A percentile compares a stretch with the other conserved stretches of the same genome.
Evolutionary conservation across 352 stramenopile species (phyloP).

Genomic region (Phytopythium boreale): DNA sequence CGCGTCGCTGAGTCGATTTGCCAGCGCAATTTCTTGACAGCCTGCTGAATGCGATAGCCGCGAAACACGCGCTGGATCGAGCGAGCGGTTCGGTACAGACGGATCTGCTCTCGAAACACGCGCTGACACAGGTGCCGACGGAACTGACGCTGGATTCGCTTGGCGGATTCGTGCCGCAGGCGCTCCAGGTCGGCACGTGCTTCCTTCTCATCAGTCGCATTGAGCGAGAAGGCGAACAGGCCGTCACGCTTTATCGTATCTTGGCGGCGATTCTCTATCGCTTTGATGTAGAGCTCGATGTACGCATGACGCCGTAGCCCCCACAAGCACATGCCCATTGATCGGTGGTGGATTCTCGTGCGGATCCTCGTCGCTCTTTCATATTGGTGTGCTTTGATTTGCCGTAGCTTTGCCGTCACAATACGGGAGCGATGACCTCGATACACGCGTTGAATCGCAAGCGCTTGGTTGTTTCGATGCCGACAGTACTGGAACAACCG

Average conservation of each 20-base stretch:
- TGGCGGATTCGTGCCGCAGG: constrained; percentile 34
- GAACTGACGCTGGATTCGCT: constrained; percentile 70
- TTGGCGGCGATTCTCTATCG: constrained; percentile 21
- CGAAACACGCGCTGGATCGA: constrained; percentile 59
- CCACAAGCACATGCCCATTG: constrained; percentile 25
- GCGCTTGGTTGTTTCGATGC: constrained; percentile 17
- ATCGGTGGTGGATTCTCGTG: constrained; percentile 26
- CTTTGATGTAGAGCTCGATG: constrained; percentile 28
- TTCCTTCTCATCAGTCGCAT: constrained; percentile 23
- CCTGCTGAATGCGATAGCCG: constrained; percentile 36
- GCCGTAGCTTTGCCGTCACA: constrained; percentile 10
- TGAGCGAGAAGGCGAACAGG: constrained; percentile 19
- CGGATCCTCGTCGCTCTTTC: constrained; percentile 22
- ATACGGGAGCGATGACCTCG: constrained; percentile 36
- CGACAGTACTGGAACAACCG: constrained; percentile 40
- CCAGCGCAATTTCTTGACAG: constrained; percentile 32
- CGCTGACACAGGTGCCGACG: constrained; percentile 50
- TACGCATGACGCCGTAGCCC: constrained; percentile 18
- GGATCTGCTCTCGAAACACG: constrained; percentile 35
- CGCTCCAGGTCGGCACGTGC: constrained; percentile 34
- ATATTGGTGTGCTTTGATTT: constrained; percentile 32
- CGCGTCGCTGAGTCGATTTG: constrained; percentile 34
- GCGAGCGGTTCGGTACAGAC: constrained; percentile 38
- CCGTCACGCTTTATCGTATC: constrained; percentile 4
- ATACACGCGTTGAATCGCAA: constrained; percentile 54